phyloP scores from a whole-genome alignment of 768 basidiomycete genomes.

The Lepiota brunneoincarnata region DNA sequence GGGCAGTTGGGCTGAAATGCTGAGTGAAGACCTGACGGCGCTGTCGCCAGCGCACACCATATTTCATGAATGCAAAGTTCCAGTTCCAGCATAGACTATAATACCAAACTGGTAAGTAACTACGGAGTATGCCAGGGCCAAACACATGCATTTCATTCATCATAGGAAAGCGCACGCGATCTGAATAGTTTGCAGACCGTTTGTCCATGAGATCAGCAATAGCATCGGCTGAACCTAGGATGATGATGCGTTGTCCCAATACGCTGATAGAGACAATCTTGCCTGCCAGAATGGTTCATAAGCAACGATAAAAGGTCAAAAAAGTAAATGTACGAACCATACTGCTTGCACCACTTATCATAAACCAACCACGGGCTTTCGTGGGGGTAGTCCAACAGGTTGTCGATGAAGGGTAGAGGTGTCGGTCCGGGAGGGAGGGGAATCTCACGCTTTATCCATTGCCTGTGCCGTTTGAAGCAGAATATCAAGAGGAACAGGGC shows the following conservation, averaged over 20 bases:
- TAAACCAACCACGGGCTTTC: conserved; percentile 35
- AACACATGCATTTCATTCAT: conserved; percentile 13
- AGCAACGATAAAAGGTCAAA: not conserved
- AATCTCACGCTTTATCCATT: too few species aligned
- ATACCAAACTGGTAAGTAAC: not conserved
- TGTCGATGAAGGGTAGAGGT: conserved; percentile 39
- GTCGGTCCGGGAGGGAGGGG: conserved; percentile 36
- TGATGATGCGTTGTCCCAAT: not conserved
- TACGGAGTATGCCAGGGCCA: not conserved
- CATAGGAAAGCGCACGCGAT: conserved; percentile 15
- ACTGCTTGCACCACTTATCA: conserved; percentile 33
- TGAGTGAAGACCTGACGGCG: conserved; percentile 2
- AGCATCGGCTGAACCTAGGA: not conserved
- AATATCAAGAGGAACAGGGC: too few species aligned
- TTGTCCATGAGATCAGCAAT: conserved; percentile 5
- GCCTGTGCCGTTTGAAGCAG: too few species aligned
- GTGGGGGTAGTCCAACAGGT: conserved; percentile 39
- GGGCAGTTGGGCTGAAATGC: conserved; percentile 12
- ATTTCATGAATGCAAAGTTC: not conserved
- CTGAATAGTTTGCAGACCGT: conserved; percentile 32
- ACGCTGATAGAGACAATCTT: conserved; percentile 1
- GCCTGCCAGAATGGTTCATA: not conserved
- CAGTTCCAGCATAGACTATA: conserved; percentile 5
- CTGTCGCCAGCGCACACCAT: conserved; percentile 3
- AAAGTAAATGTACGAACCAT: conserved; percentile 23